Base-by-base conservation (phyloP, 257 asterid genomes). In the Petunia secreta region DNA sequence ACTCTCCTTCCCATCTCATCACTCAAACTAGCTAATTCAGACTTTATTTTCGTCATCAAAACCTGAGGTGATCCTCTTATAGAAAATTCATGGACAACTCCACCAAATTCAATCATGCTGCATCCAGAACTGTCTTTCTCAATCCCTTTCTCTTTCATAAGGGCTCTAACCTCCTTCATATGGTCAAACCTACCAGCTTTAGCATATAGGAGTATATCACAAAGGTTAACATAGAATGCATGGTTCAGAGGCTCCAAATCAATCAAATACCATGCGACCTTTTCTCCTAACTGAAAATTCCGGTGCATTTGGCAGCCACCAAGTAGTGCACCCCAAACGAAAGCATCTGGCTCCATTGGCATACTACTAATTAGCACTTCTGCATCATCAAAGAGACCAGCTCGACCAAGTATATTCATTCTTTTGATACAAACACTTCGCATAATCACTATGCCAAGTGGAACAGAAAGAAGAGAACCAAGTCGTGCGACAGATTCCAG, bases 231-330 rank as follows among this genome's bases (percentile, higher is more conserved):
- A 40, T 93, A 93, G 74, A 89, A 91, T n/a, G 93, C 96, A 77
- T 93, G 98, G 83, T 91, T 93, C 15, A 66, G 74, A 77, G 96
- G 96, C 14, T 89, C 92, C 86, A 89, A 64, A 13, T 75, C 79
- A 83, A 93, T 90, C 89, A 93, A 86, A 79, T 64, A 9, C 71
- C 69, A 81, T 5, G 96, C 92, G 7, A 93, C 86, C 60, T 77
- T 89, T 80, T 91, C 97, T 77, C 97, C 98, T 59, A 92, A 80
- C 53, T 78, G 71, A 38, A 92, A 85, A 77, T 89, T 87, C 67
- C 87, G 91, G 55, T 93, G 94, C 87, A 89, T 80, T 85, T 91
- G 96, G 81, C 98, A 93, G 8, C 94, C 94, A 66, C 96, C 97
- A 5, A 93, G 93, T 38, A 93, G 81, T 71, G 98, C 97, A 63